A percentile compares a stretch with the other conserved stretches of the same genome.
Conservation (phyloP, 768 basidiomycete species). For the Pilatotrama ljubarskyi region DNA sequence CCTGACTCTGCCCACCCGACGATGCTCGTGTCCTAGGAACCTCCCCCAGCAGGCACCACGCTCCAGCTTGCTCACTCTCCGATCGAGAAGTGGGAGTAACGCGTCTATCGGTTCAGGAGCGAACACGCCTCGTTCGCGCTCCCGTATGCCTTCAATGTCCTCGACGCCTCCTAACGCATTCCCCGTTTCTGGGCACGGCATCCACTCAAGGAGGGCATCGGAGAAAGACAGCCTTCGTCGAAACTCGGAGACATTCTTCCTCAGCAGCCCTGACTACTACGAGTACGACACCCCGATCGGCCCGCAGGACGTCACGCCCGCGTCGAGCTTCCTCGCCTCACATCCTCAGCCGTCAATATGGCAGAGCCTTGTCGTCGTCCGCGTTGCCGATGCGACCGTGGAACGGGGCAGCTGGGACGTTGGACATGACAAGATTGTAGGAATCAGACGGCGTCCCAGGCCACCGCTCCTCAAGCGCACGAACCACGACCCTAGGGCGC, state of each 20-base stretch:
- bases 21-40: constrained; percentile 65
- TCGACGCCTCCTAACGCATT: constrained; percentile 49
- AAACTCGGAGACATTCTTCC: constrained; percentile 25
- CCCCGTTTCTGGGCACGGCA: constrained; percentile 79
- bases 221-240: constrained; percentile 48
- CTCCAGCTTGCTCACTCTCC: constrained; percentile 49
- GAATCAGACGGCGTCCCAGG: constrained; percentile 68
- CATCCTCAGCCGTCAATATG: constrained; percentile 45
- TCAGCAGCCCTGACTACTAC: constrained; percentile 29
- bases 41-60: constrained; percentile 46
- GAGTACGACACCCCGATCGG: constrained; percentile 28
- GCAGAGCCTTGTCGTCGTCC: constrained; percentile 56
- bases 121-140: constrained; percentile 49
- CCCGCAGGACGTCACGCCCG: constrained; percentile 34
- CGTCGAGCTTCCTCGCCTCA: constrained; percentile 34
- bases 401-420: constrained; percentile 84
- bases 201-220: constrained; percentile 70
- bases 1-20: constrained; percentile 51
- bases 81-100: constrained; percentile 65
- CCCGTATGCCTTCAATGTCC: constrained; percentile 49
- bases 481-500: constrained; percentile 25
- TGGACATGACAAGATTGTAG: constrained; percentile 55
- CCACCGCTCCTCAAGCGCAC: constrained; percentile 38
- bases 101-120: constrained; percentile 44
- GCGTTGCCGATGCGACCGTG: constrained; percentile 56